Conservation (phyloP, 345 rosid genomes). For the Sonneratia caseolaris region DNA sequence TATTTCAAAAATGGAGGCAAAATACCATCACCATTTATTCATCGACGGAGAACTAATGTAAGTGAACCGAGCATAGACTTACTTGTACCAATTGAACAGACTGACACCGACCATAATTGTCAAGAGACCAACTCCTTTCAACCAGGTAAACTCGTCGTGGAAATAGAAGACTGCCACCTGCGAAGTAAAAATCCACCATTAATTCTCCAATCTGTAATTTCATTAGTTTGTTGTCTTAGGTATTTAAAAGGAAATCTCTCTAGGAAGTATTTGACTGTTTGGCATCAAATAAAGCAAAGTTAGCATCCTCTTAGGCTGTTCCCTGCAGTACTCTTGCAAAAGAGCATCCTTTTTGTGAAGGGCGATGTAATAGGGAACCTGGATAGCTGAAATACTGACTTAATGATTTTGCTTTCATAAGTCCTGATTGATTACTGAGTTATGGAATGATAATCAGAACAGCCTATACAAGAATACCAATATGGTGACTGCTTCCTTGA, state of each 20-base stretch:
- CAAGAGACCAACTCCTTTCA: slow-evolving; percentile 80
- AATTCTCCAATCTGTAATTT: not conserved
- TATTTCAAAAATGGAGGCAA: not conserved
- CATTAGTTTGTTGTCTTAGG: not conserved
- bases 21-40: not conserved
- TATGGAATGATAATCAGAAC: not conserved
- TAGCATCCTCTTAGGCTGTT: not conserved
- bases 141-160: slow-evolving; percentile 89
- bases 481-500: slow-evolving; percentile 97
- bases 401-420: not conserved
- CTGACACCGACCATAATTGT: slow-evolving; percentile 82
- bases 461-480: slow-evolving; percentile 34
- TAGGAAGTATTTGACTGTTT: not conserved
- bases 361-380: too few species aligned
- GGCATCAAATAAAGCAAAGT: not conserved
- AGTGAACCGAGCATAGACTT: slow-evolving; percentile 28
- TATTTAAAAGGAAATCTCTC: too few species aligned
- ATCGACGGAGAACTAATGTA: not conserved
- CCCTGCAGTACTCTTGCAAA: too few species aligned
- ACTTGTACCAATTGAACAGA: slow-evolving; percentile 98
- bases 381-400: not conserved
- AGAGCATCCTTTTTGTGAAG: not conserved
- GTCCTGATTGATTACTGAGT: too few species aligned
- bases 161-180: slow-evolving; percentile 99
- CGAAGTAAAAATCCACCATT: slow-evolving; percentile 3